Evolutionary conservation across 2,329 filamentous ascomycete genomes (phyloP), one percentile per base, ranked within the genome.

Genomic region (Podosphaera xanthii): DNA sequence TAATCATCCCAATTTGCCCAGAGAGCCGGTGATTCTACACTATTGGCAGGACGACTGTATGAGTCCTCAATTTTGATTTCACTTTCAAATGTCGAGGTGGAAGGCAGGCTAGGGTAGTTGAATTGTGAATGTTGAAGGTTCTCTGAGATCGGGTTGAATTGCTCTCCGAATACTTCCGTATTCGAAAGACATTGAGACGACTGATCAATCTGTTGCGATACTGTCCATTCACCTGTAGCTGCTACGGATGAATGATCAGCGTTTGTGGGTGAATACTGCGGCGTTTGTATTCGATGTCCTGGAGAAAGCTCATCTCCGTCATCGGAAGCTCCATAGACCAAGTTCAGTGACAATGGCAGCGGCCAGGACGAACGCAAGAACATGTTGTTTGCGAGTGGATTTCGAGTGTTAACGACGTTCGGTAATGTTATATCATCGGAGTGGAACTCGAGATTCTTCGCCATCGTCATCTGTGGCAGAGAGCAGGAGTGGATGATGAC

Each of bases 1-100:
- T 94, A 86, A 67, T 94, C 88, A 63, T 87, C 82, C 81, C 84
- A 89, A 64, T 85, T 83, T 83, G 75, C 87, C 69, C 74, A 80
- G 72, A 77, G 75, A 14, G 77, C 71, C 57, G 79, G 78, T n/a
- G 74, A 70, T 60, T 79, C 76, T 52, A 81, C 77, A 64, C 81
- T 76, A 50, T 78, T 73, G 38, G 77, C 75, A 69, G 83, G 75
- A 61, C 72, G 71, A 65, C 70, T 73, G 71, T 85, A 89, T 3
- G 80, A 72, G 42, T 79, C 76, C 61, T 85, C 83, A 66, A 88
- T 74, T 60, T 75, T 72, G 63, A 82, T 75, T 62, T 71, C 70
- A 14, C 80, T 73, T 63, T 82, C 81, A 61, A 87, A 74, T 46
- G 80, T 77, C 66, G 86, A 83, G 6, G 73, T 71, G 6, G 80